phyloP scores from a whole-genome alignment of 768 basidiomycete genomes.

The Lentinula detonsa region DNA sequence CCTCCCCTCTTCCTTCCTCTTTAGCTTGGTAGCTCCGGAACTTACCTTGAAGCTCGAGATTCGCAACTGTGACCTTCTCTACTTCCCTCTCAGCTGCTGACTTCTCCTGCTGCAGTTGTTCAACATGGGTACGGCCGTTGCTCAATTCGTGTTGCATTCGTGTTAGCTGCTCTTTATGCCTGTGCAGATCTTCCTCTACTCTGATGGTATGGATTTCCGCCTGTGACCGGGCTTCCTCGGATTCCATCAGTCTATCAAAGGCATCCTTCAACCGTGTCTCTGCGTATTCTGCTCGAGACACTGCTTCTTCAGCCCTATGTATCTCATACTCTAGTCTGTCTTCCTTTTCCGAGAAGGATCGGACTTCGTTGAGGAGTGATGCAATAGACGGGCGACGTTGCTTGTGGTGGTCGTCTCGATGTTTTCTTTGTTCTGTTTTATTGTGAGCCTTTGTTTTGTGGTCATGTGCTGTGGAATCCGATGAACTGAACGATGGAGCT shows the following conservation, averaged over 20 bases:
- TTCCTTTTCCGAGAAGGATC: background rate
- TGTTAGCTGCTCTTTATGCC: slow-evolving; percentile 42
- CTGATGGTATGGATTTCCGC: slow-evolving; percentile 21
- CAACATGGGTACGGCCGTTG: slow-evolving; percentile 27
- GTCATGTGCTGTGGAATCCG: background rate
- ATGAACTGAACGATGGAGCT: background rate
- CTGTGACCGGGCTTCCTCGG: slow-evolving; percentile 36
- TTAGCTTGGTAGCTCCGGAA: slow-evolving; percentile 39
- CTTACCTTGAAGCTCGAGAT: slow-evolving; percentile 35
- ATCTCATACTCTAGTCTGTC: slow-evolving; percentile 54
- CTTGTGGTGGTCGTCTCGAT: background rate
- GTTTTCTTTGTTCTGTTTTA: background rate
- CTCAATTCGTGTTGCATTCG: slow-evolving; percentile 36
- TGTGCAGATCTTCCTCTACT: slow-evolving; percentile 35
- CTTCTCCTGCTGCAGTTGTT: slow-evolving; percentile 25
- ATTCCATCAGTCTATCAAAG: slow-evolving; percentile 26
- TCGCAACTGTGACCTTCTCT: slow-evolving; percentile 35
- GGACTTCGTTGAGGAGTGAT: background rate
- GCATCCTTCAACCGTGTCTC: slow-evolving; percentile 42
- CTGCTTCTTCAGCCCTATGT: slow-evolving; percentile 45
- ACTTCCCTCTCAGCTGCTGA: slow-evolving; percentile 38
- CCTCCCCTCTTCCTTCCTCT: slow-evolving; percentile 37
- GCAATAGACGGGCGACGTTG: background rate
- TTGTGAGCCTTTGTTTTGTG: background rate
- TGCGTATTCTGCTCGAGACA: slow-evolving; percentile 43